Evolutionary conservation across 805 yeast genomes (phyloP), one percentile per base, ranked within the genome.

Genomic region (Cyberlindnera bimundalis): DNA sequence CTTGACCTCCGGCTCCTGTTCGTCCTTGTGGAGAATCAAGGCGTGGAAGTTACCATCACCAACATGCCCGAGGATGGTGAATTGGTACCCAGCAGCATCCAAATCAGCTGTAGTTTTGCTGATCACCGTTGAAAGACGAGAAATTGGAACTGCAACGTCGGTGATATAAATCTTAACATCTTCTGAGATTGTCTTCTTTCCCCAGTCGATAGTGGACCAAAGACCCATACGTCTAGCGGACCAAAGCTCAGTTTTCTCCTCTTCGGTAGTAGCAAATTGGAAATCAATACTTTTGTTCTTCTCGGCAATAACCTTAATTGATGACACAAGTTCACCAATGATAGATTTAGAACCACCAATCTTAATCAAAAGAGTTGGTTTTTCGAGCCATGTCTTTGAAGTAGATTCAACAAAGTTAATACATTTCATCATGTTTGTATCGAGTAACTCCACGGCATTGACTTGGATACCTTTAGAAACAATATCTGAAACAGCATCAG

Each of bases 11-110:
- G 64, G 61, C 15, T 65, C 52, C 48, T 78, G 74, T 16, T 73
- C 72, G 0, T 77, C 76, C 33, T 69, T 71, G 59, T 79, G 82
- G 6, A 81, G 64, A 18, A 84, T 70, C 45, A 81, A 68, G 27
- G 84, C 76, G 55, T 85, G 95, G 60, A 84, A 77, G 60, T 85
- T 85, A 26, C 93, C 93, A 58, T 85, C 95, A 23, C 93, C 93
- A 31, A 84, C 86, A 60, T 85, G 95, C 6, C 91, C 91, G 31
- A 84, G 76, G 23, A 81, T 74, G 1, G 86, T 77, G 35, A 78
- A 74, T 27, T 68, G 54, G 30, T 80, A 59, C 0, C 78, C 78
- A 20, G 77, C 71, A 4, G 60, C 56, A 37, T 71, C 73, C 50
- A 84, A 65, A 42, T 79, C 87, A 5, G 65, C 64, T 59, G 81